Percentiles rank a stretch among this genome's conserved stretches.
Conservation (phyloP, 2,329 filamentous ascomycete species). For the Hyphodiscus sp. region DNA sequence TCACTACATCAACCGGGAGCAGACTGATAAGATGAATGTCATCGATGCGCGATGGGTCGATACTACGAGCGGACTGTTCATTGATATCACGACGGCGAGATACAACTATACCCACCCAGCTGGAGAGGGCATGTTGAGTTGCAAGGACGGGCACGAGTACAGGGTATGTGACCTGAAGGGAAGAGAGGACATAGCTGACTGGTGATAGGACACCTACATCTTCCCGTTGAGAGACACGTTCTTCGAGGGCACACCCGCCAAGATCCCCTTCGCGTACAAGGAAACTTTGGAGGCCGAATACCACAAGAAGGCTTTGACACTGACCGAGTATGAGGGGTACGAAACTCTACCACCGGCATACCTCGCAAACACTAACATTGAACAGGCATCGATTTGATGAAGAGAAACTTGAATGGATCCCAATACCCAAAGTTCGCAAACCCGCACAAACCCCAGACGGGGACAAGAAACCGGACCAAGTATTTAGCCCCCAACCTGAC, state of each 20-base stretch:
- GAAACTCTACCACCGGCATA: neutral
- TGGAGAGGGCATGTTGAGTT: conserved; percentile 41
- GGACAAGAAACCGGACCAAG: neutral
- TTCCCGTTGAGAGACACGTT: conserved; percentile 63
- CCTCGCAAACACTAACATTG: neutral
- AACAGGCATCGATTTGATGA: conserved; percentile 38
- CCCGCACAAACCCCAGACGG: neutral
- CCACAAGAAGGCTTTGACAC: conserved; percentile 41
- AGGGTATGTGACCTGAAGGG: conserved; percentile 29
- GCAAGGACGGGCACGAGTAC: conserved; percentile 46
- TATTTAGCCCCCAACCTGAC: neutral
- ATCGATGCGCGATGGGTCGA: conserved; percentile 86
- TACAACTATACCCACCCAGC: conserved; percentile 32
- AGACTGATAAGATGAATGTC: conserved; percentile 65
- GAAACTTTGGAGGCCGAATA: conserved; percentile 55
- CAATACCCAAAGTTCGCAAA: conserved; percentile 4
- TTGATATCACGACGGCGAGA: conserved; percentile 74
- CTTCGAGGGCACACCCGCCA: conserved; percentile 60
- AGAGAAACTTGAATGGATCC: conserved; percentile 32
- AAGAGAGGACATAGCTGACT: conserved; percentile 3
- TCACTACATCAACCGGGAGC: conserved; percentile 54
- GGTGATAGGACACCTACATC: conserved; percentile 47
- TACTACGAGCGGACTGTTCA: conserved; percentile 66
- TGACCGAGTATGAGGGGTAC: conserved; percentile 47
- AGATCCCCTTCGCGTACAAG: conserved; percentile 58